These are phyloP conservation scores for Emericellopsis atlantica DNA, from an alignment of 2,329 filamentous ascomycete genomes.

Conservation along the genomic window DNA sequence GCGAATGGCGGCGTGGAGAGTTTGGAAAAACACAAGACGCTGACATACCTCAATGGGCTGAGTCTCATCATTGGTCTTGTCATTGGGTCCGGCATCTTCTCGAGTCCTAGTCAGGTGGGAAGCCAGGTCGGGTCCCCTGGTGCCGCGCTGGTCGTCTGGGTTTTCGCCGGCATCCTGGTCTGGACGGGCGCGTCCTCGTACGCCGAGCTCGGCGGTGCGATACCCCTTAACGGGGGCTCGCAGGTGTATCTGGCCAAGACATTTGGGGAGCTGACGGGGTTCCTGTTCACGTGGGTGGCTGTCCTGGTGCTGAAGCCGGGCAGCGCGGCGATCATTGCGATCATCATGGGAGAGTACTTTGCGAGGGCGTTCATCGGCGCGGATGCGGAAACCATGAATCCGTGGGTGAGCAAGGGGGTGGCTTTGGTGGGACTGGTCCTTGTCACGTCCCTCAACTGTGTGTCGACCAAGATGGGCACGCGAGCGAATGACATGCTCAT, in stretches of 20 bases:
- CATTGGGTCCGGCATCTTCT: constrained; percentile 95
- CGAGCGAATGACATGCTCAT: constrained; percentile 85
- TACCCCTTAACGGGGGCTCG: constrained; percentile 86
- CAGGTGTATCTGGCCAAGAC: constrained; percentile 95
- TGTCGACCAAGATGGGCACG: constrained; percentile 81
- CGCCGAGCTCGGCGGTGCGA: constrained; percentile 88
- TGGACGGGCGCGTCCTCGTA: constrained; percentile 96
- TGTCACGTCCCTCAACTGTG: constrained; percentile 78
- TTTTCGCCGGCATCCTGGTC: constrained; percentile 77
- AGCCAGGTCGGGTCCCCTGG: constrained; percentile 83
- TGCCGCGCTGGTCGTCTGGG: constrained; percentile 83
- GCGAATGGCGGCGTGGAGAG: constrained; percentile 53
- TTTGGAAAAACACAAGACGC: constrained; percentile 86
- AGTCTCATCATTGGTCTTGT: constrained; percentile 86
- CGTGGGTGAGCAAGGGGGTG: constrained; percentile 84
- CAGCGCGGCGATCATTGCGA: constrained; percentile 84
- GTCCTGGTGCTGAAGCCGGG: constrained; percentile 91
- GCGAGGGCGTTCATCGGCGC: constrained; percentile 76
- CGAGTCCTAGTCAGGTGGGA: constrained; percentile 86
- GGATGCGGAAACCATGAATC: constrained; percentile 68
- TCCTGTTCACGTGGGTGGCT: constrained; percentile 93
- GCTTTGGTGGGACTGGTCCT: constrained; percentile 62
- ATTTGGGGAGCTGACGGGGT: constrained; percentile 84
- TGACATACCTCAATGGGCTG: constrained; percentile 89
- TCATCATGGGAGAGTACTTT: constrained; percentile 98